Base-by-base conservation (phyloP, 495 filamentous ascomycete species). In the Entonaema liquescens region DNA sequence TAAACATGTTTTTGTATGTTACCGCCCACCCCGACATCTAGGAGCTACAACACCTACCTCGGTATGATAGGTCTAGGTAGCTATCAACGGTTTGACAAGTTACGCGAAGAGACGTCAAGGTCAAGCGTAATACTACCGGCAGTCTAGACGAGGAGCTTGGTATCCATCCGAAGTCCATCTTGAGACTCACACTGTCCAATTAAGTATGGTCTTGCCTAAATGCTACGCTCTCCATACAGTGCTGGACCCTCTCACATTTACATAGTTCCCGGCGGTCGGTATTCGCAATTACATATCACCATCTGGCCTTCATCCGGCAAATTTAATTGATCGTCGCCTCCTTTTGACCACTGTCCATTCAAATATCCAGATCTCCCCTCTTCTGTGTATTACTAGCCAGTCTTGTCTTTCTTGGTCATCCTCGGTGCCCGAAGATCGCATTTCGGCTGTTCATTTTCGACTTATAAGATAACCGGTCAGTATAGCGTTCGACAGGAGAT, bases 281-380 rank as follows among this genome's bases (percentile, higher is more conserved):
- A 73, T 66, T 54, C 58, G 50, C 42, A 50, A 38, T 44, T 44
- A 40, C 36, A 65, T 56, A 49, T 42, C 60, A 33, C 54, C 47
- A 58, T 73, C 61, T 62, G 25, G 29, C 52, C 65, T 68, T 69
- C 70, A 62, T 52, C 65, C 70, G 70, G 70, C 70, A 73, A 73
- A 69, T 65, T 62, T 69, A 55, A 69, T 66, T 73, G 70, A 73
- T 73, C 65, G 40, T 69, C 70, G 23, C 58, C 57, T 66, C 52
- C 49, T 58, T 60, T 66, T 42, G 31, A 58, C 65, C 61, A 69
- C 52, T 65, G 35, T 25, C 56, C 56, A 61, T 50, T 65, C 70
- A 67, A 49, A 36, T 29, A 49, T 50, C 53, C 35, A 62, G 52
- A 71, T 67, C 69, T 67, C 54, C 64, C 31, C n/a, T 38, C 25